Conservation (phyloP, 2,329 filamentous ascomycete species). For the Boeremia exigua region DNA sequence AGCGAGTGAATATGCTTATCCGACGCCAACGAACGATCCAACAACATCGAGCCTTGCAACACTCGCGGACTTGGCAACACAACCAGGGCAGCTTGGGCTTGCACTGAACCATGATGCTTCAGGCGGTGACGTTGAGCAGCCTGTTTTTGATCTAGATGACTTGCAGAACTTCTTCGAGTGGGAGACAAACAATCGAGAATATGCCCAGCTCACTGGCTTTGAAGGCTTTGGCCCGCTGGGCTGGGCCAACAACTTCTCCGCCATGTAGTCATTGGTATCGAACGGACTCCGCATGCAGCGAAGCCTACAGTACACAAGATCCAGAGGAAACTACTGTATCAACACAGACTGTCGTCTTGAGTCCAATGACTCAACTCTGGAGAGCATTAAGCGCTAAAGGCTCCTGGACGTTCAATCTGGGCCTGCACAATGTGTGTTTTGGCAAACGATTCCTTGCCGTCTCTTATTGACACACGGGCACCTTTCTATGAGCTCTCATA, state of each 20-base stretch:
- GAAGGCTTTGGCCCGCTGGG: conserved; percentile 40
- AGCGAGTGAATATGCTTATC: conserved; percentile 20
- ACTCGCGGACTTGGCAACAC: conserved; percentile 14
- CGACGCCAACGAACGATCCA: conserved; percentile 11
- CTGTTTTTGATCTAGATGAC: conserved; percentile 41
- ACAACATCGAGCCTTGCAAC: conserved; percentile 14
- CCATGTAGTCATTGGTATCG: conserved; percentile 22
- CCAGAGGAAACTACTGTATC: too few species aligned
- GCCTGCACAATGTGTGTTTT: too few species aligned
- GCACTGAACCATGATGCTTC: conserved; percentile 21
- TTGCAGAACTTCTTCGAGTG: conserved; percentile 44
- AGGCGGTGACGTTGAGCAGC: conserved; percentile 27
- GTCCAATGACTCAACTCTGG: too few species aligned
- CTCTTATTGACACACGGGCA: too few species aligned
- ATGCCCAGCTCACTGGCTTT: conserved; percentile 36
- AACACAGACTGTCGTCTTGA: too few species aligned
- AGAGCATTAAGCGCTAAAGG: too few species aligned
- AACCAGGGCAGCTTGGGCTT: conserved; percentile 18
- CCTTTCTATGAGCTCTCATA: too few species aligned
- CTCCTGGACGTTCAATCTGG: too few species aligned
- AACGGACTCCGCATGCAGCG: background rate
- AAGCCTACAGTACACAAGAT: too few species aligned
- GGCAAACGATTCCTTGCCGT: too few species aligned
- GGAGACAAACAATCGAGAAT: conserved; percentile 33
- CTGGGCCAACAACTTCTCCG: conserved; percentile 38